These are phyloP conservation scores for Imleria badia DNA, from an alignment of 768 basidiomycete genomes.

Conservation along the genomic window DNA sequence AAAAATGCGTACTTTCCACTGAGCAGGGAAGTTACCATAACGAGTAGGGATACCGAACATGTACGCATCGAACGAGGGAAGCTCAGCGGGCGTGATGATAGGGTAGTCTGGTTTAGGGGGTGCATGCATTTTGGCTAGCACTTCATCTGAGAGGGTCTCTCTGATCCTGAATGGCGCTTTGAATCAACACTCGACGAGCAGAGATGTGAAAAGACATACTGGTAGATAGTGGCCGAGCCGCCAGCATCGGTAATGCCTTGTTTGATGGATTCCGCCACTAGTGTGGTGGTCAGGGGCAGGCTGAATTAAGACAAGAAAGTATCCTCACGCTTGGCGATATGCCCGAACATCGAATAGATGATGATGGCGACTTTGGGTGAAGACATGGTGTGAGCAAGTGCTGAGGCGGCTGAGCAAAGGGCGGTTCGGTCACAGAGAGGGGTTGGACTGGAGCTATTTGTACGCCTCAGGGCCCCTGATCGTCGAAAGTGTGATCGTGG, in stretches of 20 bases:
- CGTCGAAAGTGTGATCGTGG: too few species aligned
- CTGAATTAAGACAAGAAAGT: not conserved
- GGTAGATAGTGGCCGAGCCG: conserved; percentile 51
- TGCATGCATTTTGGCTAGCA: conserved; percentile 69
- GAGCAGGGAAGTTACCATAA: conserved; percentile 77
- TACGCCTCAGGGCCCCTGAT: too few species aligned
- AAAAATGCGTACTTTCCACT: conserved; percentile 60
- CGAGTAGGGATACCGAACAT: conserved; percentile 78
- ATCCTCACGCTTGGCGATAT: conserved; percentile 62
- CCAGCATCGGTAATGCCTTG: conserved; percentile 48
- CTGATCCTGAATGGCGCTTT: conserved; percentile 48
- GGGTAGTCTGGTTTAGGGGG: conserved; percentile 73
- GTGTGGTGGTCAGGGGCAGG: not conserved
- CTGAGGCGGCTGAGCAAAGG: not conserved
- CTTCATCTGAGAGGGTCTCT: conserved; percentile 73
- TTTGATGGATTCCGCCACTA: conserved; percentile 60
- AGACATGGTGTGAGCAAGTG: conserved; percentile 34
- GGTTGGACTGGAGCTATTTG: too few species aligned
- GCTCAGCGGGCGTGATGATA: conserved; percentile 51
- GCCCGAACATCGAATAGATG: conserved; percentile 75
- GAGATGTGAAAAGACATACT: conserved; percentile 38
- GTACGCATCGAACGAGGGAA: conserved; percentile 67
- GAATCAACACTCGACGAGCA: not conserved
- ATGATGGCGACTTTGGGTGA: conserved; percentile 64
- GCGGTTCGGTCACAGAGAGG: too few species aligned